Evolutionary conservation across 2,329 filamentous ascomycete genomes (phyloP).

Genomic region (Paecilomyces dactylethromorphus): DNA sequence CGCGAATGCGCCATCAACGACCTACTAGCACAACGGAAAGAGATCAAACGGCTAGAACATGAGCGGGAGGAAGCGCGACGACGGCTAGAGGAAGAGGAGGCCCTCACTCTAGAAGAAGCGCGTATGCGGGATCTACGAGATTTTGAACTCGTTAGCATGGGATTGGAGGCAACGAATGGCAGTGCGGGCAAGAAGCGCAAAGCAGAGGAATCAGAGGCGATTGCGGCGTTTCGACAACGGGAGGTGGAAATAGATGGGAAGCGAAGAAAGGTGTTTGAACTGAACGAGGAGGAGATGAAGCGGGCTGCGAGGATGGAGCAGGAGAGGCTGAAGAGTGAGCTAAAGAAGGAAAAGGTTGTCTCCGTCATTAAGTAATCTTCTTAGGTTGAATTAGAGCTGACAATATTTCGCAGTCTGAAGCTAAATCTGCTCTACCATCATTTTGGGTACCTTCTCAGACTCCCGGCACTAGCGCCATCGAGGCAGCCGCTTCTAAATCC

Average conservation of each 20-base stretch:
- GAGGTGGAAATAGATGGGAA: constrained; percentile 41
- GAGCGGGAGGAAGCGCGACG: constrained; percentile 55
- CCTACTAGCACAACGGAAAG: constrained; percentile 83
- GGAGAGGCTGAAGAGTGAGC: constrained; percentile 60
- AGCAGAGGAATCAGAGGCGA: constrained; percentile 17
- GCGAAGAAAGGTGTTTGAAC: constrained; percentile 71
- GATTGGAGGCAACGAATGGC: constrained; percentile 32
- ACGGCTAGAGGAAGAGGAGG: constrained; percentile 56
- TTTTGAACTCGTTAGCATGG: constrained; percentile 80
- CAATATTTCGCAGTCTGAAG: constrained; percentile 32
- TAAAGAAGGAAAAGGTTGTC: constrained; percentile 65
- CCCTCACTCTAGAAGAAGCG: constrained; percentile 62
- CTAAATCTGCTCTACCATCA: constrained; percentile 66
- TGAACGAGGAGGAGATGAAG: constrained; percentile 70
- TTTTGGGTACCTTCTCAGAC: constrained; percentile 92
- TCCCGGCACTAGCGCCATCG: constrained; percentile 53
- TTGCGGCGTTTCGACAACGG: constrained; percentile 23
- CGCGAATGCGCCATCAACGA: constrained; percentile 89
- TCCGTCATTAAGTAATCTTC: background rate
- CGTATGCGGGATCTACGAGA: constrained; percentile 65
- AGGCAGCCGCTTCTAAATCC: constrained; percentile 53
- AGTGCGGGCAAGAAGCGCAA: constrained; percentile 10
- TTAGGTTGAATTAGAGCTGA: background rate
- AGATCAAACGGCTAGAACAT: constrained; percentile 75
- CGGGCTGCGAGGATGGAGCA: constrained; percentile 65